phyloP scores from a whole-genome alignment of 805 yeast species.

The Candida bentonensis region DNA sequence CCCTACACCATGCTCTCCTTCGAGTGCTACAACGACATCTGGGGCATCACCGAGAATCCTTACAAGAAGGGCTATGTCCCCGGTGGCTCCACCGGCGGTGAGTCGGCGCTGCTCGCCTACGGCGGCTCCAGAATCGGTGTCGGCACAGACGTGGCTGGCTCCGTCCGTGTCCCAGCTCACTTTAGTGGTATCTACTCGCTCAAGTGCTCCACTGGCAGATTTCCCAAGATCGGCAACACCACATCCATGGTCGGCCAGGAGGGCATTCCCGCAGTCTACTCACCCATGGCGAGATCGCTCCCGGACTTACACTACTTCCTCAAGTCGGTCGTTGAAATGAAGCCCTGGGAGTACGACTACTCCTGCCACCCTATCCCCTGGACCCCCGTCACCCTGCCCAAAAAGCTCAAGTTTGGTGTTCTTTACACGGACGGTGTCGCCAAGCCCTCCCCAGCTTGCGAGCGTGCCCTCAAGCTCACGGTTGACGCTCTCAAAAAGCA shows the following conservation, averaged over 20 bases:
- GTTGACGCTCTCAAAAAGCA: slow-evolving; percentile 27
- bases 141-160: slow-evolving; percentile 45
- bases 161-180: slow-evolving; percentile 41
- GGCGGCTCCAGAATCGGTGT: slow-evolving; percentile 39
- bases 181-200: slow-evolving; percentile 37
- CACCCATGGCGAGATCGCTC: slow-evolving; percentile 34
- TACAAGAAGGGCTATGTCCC: slow-evolving; percentile 30
- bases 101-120: slow-evolving; percentile 32
- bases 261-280: slow-evolving; percentile 30
- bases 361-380: slow-evolving; percentile 35
- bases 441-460: slow-evolving; percentile 36
- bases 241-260: slow-evolving; percentile 34
- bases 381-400: slow-evolving; percentile 28
- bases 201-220: slow-evolving; percentile 35
- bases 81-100: slow-evolving; percentile 46
- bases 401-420: slow-evolving; percentile 33
- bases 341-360: slow-evolving; percentile 46
- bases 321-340: slow-evolving; percentile 29
- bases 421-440: slow-evolving; percentile 35
- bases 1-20: slow-evolving; percentile 45
- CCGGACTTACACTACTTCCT: slow-evolving; percentile 37
- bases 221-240: slow-evolving; percentile 30
- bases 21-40: slow-evolving; percentile 40
- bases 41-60: slow-evolving; percentile 39
- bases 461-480: slow-evolving; percentile 25